Base-by-base conservation (phyloP, 2,329 filamentous ascomycete genomes). In the Rhinocladiella similis region DNA sequence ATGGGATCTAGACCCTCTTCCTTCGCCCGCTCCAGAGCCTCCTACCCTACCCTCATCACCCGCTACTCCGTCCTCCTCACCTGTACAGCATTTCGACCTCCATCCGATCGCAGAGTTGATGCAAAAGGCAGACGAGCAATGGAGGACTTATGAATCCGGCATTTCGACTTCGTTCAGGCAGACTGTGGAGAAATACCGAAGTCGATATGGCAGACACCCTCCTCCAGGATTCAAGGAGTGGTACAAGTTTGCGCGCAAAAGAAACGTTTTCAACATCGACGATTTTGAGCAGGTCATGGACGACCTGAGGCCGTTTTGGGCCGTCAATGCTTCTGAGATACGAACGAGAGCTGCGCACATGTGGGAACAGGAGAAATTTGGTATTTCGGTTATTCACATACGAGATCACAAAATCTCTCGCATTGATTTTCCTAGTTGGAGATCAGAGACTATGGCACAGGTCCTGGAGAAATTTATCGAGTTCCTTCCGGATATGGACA, bases 401-500 rank as follows among this genome's bases (percentile, higher is more conserved):
- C 68, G 71, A 9, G 59, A 71, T 29, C 63, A 69, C 47, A 67
- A 69, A 43, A 58, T 72, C 18, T 69, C 73, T 12, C 70, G 69
- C 58, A 69, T 72, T 9, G 70, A 67, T n/a, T 69, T 70, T 53
- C 60, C 53, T 3, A 68, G 67, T 47, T 79, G 76, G 77, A 69
- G 76, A 36, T 69, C 72, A 3, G 69, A 77, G 19, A 75, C 72
- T 0, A 70, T 77, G 49, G 67, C 67, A 20, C 66, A 69, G 3
- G 71, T 84, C 12, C 77, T 86, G 19, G 63, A 67, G 2, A 79
- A 80, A 54, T 81, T 85, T 35, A 77, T 80, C 22, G 67, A 76
- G 13, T 72, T 78, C 48, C 67, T 88, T 19, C 85, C 84, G 3
- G 84, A 88, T 59, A 80, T 88, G 67, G 84, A 87, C 66, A 85